Base-by-base conservation (phyloP, 2,329 filamentous ascomycete genomes). In the Claviceps cyperi region DNA sequence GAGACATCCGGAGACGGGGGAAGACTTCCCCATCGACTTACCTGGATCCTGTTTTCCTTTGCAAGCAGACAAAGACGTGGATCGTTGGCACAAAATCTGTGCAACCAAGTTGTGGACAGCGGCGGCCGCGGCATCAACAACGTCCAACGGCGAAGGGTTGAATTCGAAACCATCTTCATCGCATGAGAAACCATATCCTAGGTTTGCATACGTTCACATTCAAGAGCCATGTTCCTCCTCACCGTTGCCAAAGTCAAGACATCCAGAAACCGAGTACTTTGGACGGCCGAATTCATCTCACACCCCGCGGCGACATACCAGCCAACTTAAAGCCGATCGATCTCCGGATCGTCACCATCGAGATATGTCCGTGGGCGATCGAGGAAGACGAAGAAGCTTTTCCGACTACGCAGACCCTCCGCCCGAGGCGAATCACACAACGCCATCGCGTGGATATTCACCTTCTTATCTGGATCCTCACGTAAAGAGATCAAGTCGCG, bases 21-120 rank as follows among this genome's bases (percentile, higher is more conserved):
- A 81, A 51, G 71, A 70, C 36, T 89, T 91, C 54, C 80, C 80
- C 0, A 54, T 64, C 6, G 73, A 81, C 49, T 67, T 84, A 4
- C 78, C 80, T 1, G 66, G 64, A 28, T 68, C 71, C n/a, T 77
- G 81, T 0, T 85, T 91, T 52, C 91, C 92, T 0, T 62, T 74
- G 1, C 70, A 77, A 43, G 78, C 89, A 1, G 91, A 97, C 59
- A 69, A 75, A 4, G 83, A 84, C n/a, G 89, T 95, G 67, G 80
- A 89, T 50, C 72, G 75, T 52, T 98, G 92, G 91, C 89, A 97
- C 62, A 80, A 85, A 56, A 72, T 75, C 2, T 90, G 94, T 51
- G 84, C 81, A 37, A 75, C 83, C 52, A 80, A 78, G 56, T 67
- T 95, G 46, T 78, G 81, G 53, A 72, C 76, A 50, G 82, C 90